These are phyloP conservation scores for Eucalyptus tenuipes DNA, from an alignment of 345 rosid species.

Conservation along the genomic window DNA sequence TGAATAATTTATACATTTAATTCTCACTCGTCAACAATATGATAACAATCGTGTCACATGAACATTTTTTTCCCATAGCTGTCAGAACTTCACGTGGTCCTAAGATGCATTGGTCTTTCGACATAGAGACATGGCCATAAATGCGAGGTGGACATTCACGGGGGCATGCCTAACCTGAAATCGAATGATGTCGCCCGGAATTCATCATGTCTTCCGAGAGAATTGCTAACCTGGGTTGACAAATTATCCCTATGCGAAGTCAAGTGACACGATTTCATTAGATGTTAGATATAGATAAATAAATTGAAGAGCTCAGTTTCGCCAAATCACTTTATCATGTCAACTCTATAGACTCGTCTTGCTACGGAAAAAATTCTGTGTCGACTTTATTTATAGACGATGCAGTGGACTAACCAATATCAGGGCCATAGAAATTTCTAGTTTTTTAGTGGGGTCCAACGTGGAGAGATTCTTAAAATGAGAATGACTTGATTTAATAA, in stretches of 20 bases:
- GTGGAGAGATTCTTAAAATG: background rate
- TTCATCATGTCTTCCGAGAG: background rate
- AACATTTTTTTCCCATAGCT: background rate
- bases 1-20: too few relatives aligned
- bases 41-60: background rate
- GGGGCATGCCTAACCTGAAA: background rate
- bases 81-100: background rate
- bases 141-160: background rate
- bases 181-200: background rate
- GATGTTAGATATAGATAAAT: background rate
- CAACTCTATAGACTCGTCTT: background rate
- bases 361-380: background rate
- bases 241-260: background rate
- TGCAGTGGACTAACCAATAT: background rate
- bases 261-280: background rate
- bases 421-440: background rate
- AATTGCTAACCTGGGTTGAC: background rate
- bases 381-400: background rate
- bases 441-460: background rate
- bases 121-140: background rate
- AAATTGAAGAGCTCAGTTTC: background rate
- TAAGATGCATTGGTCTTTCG: background rate
- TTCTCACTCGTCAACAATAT: background rate
- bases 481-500: background rate
- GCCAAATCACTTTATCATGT: background rate